Base-by-base conservation (phyloP, 768 basidiomycete species). In the Coprinopsis strossmayeri region DNA sequence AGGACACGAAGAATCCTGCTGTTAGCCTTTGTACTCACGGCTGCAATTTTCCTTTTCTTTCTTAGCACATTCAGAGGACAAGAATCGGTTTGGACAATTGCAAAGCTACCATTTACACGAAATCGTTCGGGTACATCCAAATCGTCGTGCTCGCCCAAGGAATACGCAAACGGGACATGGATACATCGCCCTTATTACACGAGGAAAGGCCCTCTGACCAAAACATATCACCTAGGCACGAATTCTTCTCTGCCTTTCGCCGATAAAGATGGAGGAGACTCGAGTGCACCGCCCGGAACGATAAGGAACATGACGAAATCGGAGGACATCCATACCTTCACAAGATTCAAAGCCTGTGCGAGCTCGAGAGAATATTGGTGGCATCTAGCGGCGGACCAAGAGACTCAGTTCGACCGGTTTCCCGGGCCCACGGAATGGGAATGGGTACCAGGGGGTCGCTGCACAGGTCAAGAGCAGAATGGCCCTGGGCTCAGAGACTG, bases 271-370 rank as follows among this genome's bases (percentile, higher is more conserved):
- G 18, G 5, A 10, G 41, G 17, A 5, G 41, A 42, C 17, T 11
- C 41, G 9, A 23, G 20, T 26, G 3, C 18, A 17, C 7, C 5
- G 11, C 9, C 5, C 25, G 20, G 20, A 42, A 28, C 3, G 1
- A 15, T 37, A 5, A 15, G 25, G 27, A 53, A 51, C 35, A 70
- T 79, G 63, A 64, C 65, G 2, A 45, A 55, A 17, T 56, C 58
- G 10, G 66, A 71, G 25, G 75, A 84, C 50, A 73, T 70, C 5
- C 61, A 79, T 38, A 58, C 51, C 3, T 76, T 82, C 54, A 69
- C 76, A n/a, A 81, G 81, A 4, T 73, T 82, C 28, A 64, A 73
- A 47, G 80, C 80, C 25, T 84, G 82, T 53, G 82, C 83, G 17
- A 77, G 76, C 54, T 73, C 75, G 48, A 69, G 81, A 46, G 82